Evolutionary conservation across 495 filamentous ascomycete genomes (phyloP).

Genomic region (Penicillium canescens): DNA sequence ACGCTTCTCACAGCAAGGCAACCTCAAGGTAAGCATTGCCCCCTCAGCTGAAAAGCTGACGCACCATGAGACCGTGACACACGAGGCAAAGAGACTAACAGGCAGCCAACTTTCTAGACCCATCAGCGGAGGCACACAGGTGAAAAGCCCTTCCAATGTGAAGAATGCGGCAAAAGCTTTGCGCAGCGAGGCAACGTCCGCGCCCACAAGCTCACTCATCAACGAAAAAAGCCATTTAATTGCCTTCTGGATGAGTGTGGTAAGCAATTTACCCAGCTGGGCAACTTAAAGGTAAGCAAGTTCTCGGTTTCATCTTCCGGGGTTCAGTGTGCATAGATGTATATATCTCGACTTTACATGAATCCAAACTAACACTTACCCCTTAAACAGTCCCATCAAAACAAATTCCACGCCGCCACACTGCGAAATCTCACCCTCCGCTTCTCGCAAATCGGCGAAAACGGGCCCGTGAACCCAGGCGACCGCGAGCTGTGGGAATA

Average conservation of each 20-base stretch:
- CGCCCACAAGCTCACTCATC: constrained; percentile 82
- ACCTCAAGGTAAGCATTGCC: constrained; percentile 67
- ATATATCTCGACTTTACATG: background rate
- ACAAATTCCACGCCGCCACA: constrained; percentile 80
- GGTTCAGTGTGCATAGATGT: no score
- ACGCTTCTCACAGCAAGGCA: constrained; percentile 84
- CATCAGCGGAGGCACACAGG: constrained; percentile 86
- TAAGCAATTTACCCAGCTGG: constrained; percentile 85
- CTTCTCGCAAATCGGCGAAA: constrained; percentile 66
- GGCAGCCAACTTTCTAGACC: constrained; percentile 49
- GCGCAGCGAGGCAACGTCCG: constrained; percentile 85
- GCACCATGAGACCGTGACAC: background rate
- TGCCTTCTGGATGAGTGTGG: constrained; percentile 80
- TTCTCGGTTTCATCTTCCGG: background rate
- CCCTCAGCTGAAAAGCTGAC: background rate
- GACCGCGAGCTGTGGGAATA: constrained; percentile 86
- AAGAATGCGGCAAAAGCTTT: constrained; percentile 78
- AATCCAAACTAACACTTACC: constrained; percentile 1
- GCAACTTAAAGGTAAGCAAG: constrained; percentile 75
- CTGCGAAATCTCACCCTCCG: constrained; percentile 70
- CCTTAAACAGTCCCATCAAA: constrained; percentile 76
- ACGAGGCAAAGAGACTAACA: background rate
- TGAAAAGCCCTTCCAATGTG: constrained; percentile 82
- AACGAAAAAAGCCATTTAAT: constrained; percentile 72
- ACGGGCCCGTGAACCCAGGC: constrained; percentile 58